These are phyloP conservation scores for Pulveroboletus sp. DNA, from an alignment of 1,284 basidiomycete genomes.

Conservation along the genomic window DNA sequence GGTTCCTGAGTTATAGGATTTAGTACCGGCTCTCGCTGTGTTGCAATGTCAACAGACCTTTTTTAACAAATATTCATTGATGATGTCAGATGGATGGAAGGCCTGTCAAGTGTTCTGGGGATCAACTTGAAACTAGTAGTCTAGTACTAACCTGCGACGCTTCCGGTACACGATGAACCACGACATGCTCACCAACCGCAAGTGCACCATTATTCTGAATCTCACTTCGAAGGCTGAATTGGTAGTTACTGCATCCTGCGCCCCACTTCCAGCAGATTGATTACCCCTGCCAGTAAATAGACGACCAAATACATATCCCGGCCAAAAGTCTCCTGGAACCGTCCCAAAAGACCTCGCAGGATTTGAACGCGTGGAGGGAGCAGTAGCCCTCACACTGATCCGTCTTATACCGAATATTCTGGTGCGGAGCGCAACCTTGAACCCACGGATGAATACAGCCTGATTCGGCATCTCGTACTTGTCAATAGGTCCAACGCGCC, in stretches of 20 bases:
- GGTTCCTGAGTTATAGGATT: background rate
- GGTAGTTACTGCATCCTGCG: background rate
- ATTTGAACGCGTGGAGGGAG: background rate
- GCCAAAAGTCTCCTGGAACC: background rate
- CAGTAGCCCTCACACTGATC: constrained; percentile 1
- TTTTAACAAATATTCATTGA: constrained; percentile 6
- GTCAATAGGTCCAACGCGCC: constrained; percentile 15
- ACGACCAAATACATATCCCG: background rate
- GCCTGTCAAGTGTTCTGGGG: background rate
- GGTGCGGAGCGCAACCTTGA: constrained; percentile 10
- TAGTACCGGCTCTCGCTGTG: too few species aligned
- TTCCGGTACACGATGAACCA: constrained; percentile 7
- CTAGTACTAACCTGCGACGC: background rate
- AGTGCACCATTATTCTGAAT: background rate
- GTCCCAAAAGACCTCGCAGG: background rate
- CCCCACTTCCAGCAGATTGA: background rate
- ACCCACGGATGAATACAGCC: constrained; percentile 15
- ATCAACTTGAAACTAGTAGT: background rate
- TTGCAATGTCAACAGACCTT: background rate
- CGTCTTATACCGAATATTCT: constrained; percentile 3
- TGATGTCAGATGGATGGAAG: constrained; percentile 15
- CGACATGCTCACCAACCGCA: constrained; percentile 2
- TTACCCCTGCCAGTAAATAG: background rate
- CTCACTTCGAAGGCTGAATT: background rate
- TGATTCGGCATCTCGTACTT: too few species aligned